These are phyloP conservation scores for Ustilago sp. DNA, from an alignment of 1,284 basidiomycete genomes.

Conservation along the genomic window DNA sequence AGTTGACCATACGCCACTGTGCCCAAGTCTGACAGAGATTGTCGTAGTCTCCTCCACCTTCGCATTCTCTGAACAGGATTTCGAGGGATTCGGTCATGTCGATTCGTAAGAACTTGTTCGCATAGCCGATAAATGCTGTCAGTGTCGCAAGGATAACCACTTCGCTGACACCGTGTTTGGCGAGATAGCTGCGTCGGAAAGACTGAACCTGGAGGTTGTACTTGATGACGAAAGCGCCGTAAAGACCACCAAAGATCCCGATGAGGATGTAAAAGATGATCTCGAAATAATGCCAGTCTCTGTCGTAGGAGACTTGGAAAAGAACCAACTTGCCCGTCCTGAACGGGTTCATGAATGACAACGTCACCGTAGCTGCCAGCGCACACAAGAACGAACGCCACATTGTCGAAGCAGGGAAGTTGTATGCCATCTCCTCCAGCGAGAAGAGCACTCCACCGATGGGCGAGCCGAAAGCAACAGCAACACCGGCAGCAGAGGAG, in stretches of 20 bases:
- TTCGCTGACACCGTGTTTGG: slow-evolving; percentile 85
- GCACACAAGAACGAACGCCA: slow-evolving; percentile 98
- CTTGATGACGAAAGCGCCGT: slow-evolving; percentile 96
- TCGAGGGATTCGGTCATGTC: slow-evolving; percentile 99
- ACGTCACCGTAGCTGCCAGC: slow-evolving; percentile 91
- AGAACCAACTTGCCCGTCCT: slow-evolving; percentile 96
- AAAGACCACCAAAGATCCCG: slow-evolving; percentile 95
- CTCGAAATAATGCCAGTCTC: slow-evolving; percentile 99
- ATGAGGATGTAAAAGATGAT: slow-evolving; percentile 94
- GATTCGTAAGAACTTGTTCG: slow-evolving; percentile 92
- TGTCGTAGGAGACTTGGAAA: slow-evolving; percentile 96
- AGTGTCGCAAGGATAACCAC: slow-evolving; percentile 86
- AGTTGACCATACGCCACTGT: slow-evolving; percentile 96
- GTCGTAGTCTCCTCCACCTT: slow-evolving; percentile 89
- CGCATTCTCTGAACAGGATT: slow-evolving; percentile 96
- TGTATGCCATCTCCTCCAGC: slow-evolving; percentile 82
- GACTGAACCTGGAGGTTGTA: slow-evolving; percentile 95
- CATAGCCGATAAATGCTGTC: slow-evolving; percentile 92
- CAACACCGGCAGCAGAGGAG: slow-evolving; percentile 95
- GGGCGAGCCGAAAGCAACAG: slow-evolving; percentile 95
- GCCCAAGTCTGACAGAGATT: slow-evolving; percentile 94
- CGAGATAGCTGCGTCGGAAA: slow-evolving; percentile 89
- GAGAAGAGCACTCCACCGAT: slow-evolving; percentile 96
- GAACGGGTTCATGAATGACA: slow-evolving; percentile 98
- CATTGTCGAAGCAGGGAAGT: slow-evolving; percentile 97